Percentiles rank a stretch among this genome's conserved stretches.
phyloP scores from a whole-genome alignment of 2,329 filamentous ascomycete genomes.

The Ceratocystis destructans region DNA sequence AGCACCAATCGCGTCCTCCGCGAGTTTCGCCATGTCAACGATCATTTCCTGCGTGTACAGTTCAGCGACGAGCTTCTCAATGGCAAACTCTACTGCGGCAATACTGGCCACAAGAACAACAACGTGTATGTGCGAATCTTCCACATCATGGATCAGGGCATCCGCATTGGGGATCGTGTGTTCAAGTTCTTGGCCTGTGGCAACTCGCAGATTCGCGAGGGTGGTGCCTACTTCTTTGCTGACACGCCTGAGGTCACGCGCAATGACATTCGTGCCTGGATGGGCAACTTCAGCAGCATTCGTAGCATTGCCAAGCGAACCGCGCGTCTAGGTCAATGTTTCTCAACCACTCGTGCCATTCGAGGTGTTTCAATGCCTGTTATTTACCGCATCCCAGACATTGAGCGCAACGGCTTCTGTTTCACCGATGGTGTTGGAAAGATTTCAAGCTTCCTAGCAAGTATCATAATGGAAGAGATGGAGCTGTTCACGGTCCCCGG shows the following conservation, averaged over 20 bases:
- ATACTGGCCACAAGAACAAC: constrained; percentile 44
- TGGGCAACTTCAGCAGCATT: constrained; percentile 76
- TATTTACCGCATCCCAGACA: constrained; percentile 51
- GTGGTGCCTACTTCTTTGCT: constrained; percentile 87
- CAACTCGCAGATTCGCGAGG: constrained; percentile 86
- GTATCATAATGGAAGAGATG: constrained; percentile 59
- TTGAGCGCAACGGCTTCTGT: constrained; percentile 51
- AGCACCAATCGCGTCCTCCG: constrained; percentile 78
- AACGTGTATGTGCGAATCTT: constrained; percentile 62
- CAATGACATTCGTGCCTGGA: constrained; percentile 65
- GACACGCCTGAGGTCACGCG: constrained; percentile 53
- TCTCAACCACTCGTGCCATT: constrained; percentile 78
- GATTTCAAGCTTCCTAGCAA: constrained; percentile 66
- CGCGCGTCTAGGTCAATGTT: constrained; percentile 82
- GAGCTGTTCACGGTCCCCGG: constrained; percentile 28
- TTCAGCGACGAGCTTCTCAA: constrained; percentile 67
- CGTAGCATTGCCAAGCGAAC: constrained; percentile 76
- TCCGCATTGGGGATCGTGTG: constrained; percentile 63
- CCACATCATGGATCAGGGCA: constrained; percentile 60
- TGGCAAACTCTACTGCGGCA: constrained; percentile 44
- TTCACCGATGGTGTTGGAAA: constrained; percentile 93
- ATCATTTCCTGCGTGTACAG: constrained; percentile 77
- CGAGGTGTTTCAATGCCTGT: constrained; percentile 46
- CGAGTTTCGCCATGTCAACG: constrained; percentile 50
- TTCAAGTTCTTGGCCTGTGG: constrained; percentile 91